Evolutionary conservation across 306 rosid genomes (phyloP), one percentile per base, ranked within the genome.

Genomic region (Gastrolobium villosum): DNA sequence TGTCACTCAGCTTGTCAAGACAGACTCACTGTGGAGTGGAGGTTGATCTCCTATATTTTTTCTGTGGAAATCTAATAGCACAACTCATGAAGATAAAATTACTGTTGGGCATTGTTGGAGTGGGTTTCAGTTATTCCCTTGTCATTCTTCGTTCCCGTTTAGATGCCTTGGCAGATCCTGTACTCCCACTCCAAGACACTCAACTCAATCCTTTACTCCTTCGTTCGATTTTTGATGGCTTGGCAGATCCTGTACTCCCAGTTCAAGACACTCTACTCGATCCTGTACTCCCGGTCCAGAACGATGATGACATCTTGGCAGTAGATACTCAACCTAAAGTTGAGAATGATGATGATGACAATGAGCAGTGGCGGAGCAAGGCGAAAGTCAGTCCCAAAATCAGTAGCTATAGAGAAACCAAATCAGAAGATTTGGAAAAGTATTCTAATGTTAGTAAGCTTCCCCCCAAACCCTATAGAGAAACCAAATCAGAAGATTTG

Each of bases 41-140:
- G 26, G 5, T 62, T 1, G 83, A 79, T 62, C 72, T 79, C 11
- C 31, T 70, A 1, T 48, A 70, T 13, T 79, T 70, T 41, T 79
- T 70, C 39, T 14, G 55, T 2, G 71, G 53, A 8, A 1, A 4
- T 70, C 20, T 78, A 2, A 78, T 5, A 1, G 10, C 70, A 7
- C 82, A 69, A 13, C 77, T 78, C 44, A 78, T 46, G 77, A 69
- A 68, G 69, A 78, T 69, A 10, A 70, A 78, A 3, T 49, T 14
- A 26, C 6, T 41, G 11, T 13, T 78, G 9, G 57, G n/a, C 2
- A 44, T 35, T 44, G 50, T 78, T 68, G 76, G 82, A 26, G 70
- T 13, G 0, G 15, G 26, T 60, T 78, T 56, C 53, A 57, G 70
- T 31, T 69, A 69, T 28, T 57, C 26, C 1, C 62, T 78, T 7